Evolutionary conservation across 225 moss, liverwort and hornwort genomes (phyloP).

Genomic region (Rhytidiadelphus loreus): DNA sequence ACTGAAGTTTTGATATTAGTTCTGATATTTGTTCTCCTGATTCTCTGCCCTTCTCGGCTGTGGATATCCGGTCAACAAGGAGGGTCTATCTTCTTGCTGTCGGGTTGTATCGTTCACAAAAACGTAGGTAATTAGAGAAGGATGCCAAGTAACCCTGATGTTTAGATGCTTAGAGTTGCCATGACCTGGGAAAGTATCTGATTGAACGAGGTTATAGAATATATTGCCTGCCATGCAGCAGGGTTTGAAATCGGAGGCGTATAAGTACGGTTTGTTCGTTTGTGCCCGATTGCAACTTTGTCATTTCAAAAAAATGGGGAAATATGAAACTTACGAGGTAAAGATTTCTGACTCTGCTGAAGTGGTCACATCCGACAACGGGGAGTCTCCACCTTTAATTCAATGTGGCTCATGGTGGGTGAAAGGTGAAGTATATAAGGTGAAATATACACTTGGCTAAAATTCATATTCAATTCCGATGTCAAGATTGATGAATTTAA

Average conservation of each 20-base stretch:
- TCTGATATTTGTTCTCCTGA: neutral
- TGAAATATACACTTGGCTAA: neutral
- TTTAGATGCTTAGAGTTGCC: neutral
- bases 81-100: neutral
- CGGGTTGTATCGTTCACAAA: neutral
- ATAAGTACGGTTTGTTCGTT: neutral
- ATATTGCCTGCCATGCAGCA: neutral
- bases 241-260: neutral
- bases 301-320: neutral
- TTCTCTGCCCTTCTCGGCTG: neutral
- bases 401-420: neutral
- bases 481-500: neutral
- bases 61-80: neutral
- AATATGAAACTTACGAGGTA: no score
- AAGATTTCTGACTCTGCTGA: neutral
- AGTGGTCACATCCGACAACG: neutral
- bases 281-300: neutral
- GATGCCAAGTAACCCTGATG: neutral
- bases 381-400: neutral
- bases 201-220: neutral
- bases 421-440: neutral
- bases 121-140: neutral
- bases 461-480: neutral
- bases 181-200: neutral
- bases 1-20: neutral